Evolutionary conservation across 768 basidiomycete genomes (phyloP), one percentile per base, ranked within the genome.

Genomic region (Clitopilus passeckerianus): DNA sequence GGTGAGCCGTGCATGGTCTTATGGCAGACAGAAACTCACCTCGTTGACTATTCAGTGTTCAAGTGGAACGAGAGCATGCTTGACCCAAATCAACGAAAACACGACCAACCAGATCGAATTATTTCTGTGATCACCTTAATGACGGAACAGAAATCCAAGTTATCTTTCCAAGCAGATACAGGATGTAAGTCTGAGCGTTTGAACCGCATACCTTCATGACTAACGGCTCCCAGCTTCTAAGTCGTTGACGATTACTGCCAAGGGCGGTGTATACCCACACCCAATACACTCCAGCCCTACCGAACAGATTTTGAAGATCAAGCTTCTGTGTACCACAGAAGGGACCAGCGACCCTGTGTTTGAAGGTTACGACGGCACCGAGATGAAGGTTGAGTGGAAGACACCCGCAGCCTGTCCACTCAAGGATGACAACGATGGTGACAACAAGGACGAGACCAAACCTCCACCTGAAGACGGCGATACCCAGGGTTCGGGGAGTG

Each of bases 91-190:
- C 34, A 92, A 93, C 65, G 64, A 74, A 91, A 89, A 71, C 63
- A 68, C 1, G 78, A 75, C 20, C 70, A 76, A 41, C 57, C 74
- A 1, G 87, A 90, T 63, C 81, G 90, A 55, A 71, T 95, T 65
- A 75, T 85, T 24, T 76, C 84, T 30, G 90, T 93, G n/a, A 84
- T 95, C 57, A 86, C 91, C n/a, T 66, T 94, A 30, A 89, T 86
- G 8, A 75, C 78, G 61, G 67, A 73, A 5, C 67, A 70, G 33
- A 67, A 67, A 16, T 64, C 79, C 30, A 59, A 76, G 18, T 67
- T 76, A 24, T 64, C 64, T 52, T 71, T 69, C 57, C 62, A 53
- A 62, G 24, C 53, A 44, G 72, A 63, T 63, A 72, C 61, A 72
- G 77, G 80, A 65, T 67, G 86, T 79, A 60, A 61, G 71, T 74